Base-by-base conservation (phyloP, 2,329 filamentous ascomycete species). In the Cryoendolithus antarcticus region DNA sequence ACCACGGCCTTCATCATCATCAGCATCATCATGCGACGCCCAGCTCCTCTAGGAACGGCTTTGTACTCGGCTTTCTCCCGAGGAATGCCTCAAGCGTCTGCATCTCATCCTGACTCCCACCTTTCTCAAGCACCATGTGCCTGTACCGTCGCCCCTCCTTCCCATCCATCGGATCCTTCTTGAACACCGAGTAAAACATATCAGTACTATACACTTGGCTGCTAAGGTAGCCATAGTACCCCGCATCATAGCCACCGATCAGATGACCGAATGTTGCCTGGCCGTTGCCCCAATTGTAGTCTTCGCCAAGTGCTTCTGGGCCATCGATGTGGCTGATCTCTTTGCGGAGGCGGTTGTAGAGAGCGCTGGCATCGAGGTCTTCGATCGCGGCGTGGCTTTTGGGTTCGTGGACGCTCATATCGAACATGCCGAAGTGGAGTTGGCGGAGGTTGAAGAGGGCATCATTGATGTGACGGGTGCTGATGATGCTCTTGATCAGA, bases 151-250 rank as follows among this genome's bases (percentile, higher is more conserved):
- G 70, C 1, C 84, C 84, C 56, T 86, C 75, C 48, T 72, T 73
- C 27, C 69, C 70, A 57, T 86, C 74, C 82, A 89, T 86, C 0
- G 84, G 84, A 57, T 88, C 70, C 49, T 74, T 68, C 65, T 80
- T 79, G 65, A 91, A 91, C 34, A 82, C 78, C 0, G 73, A 73
- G 62, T 84, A 77, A 68, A 89, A 93, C 82, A 93, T 89, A 61
- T 93, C 84, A 19, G 80, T 74, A 13, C 78, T 83, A 63, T 88
- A 91, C 11, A 91, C 85, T 58, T 85, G 74, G 1, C 80, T 85
- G 46, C 74, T 80, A 28, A 72, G 55, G 47, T 71, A 71, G 36
- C 67, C 69, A 59, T 91, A 91, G 64, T 89, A 89, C 32, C 83
- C 82, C 24, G 84, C 83, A 59, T 89, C 84, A 54, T 91, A 91